Percentiles rank a stretch among this genome's conserved stretches.
Evolutionary conservation across 352 stramenopile genomes (phyloP).

Genomic region (Pythium sukuiense): DNA sequence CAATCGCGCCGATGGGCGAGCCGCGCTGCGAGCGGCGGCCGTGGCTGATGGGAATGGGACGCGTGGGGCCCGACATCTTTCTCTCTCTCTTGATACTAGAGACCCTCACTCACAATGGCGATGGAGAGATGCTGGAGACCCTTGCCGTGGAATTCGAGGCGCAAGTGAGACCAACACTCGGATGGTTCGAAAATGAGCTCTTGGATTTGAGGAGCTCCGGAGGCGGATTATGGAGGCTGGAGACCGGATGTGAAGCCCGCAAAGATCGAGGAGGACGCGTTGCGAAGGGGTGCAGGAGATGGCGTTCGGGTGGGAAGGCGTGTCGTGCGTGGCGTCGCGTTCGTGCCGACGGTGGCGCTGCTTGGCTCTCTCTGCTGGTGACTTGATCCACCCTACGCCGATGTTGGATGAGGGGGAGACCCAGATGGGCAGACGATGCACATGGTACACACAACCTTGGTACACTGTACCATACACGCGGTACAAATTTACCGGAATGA

Average conservation of each 20-base stretch:
- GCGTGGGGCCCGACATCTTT: constrained; percentile 38
- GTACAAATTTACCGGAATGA: constrained; percentile 12
- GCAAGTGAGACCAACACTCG: constrained; percentile 1
- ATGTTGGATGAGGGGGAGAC: neutral
- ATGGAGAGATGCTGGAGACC: too few species aligned
- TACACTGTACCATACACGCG: constrained; percentile 9
- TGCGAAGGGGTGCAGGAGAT: too few species aligned
- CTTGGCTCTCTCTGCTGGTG: neutral
- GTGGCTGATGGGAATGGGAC: constrained; percentile 54
- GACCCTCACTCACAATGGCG: neutral
- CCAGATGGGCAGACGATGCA: neutral
- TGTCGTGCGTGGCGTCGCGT: neutral
- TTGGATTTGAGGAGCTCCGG: neutral
- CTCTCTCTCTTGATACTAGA: constrained; percentile 7
- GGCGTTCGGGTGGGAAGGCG: too few species aligned
- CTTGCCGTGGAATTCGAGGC: neutral
- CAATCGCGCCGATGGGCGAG: constrained; percentile 33
- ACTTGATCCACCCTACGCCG: neutral
- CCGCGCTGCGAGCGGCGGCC: constrained; percentile 43
- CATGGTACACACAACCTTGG: too few species aligned
- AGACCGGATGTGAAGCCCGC: neutral
- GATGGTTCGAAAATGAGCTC: neutral
- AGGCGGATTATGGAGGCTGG: neutral
- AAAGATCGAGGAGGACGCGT: neutral
- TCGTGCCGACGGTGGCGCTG: neutral